phyloP scores from a whole-genome alignment of 176 grass and related monocot genomes.

The Oryza brachyantha region DNA sequence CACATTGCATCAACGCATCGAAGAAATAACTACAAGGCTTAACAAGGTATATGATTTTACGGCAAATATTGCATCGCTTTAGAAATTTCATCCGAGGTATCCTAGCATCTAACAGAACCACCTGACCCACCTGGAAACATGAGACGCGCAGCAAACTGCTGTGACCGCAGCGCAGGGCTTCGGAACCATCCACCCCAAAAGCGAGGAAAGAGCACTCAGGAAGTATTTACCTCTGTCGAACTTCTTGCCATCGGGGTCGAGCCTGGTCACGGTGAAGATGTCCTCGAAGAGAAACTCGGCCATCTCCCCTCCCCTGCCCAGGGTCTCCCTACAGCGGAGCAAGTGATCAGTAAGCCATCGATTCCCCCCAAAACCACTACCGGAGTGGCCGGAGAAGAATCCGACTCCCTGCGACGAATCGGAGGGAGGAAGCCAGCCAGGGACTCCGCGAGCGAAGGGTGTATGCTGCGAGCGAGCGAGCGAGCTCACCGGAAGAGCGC shows the following conservation, averaged over 20 bases:
- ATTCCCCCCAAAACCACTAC: not conserved
- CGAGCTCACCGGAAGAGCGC: not conserved
- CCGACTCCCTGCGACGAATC: not conserved
- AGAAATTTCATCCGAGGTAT: no score
- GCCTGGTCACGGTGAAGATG: not conserved
- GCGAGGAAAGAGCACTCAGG: not conserved
- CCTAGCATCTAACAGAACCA: no score
- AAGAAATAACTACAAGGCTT: no score
- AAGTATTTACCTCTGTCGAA: slow-evolving; percentile 72
- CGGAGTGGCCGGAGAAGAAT: not conserved
- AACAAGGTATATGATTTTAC: no score
- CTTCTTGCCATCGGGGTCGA: slow-evolving; percentile 74
- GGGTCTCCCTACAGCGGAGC: not conserved
- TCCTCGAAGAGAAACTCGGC: not conserved
- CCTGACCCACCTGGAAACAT: no score
- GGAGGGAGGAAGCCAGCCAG: not conserved
- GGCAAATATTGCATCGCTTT: no score
- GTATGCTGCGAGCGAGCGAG: not conserved
- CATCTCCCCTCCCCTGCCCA: not conserved
- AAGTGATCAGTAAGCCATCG: not conserved
- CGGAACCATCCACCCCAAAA: not conserved
- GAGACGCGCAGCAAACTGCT: no score
- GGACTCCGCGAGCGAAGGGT: not conserved
- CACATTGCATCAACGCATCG: no score
- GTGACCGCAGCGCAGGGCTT: no score